phyloP scores from a whole-genome alignment of 371 early-diverging fungal genomes.

The Chytridium lagenaria region DNA sequence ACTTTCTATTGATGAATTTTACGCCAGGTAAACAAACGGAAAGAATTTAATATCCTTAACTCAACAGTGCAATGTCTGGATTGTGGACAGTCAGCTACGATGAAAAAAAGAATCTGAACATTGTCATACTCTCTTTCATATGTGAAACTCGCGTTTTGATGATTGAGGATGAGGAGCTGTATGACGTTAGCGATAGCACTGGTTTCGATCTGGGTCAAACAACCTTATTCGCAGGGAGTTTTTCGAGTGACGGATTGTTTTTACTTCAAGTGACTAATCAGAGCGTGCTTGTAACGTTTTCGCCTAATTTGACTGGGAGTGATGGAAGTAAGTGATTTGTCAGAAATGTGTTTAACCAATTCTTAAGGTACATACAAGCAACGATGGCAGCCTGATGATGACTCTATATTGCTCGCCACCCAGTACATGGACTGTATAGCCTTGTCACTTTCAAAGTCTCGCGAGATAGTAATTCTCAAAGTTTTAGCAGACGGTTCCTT shows the following conservation, averaged over 20 bases:
- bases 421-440: background rate
- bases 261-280: conserved; percentile 23
- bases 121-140: conserved; percentile 32
- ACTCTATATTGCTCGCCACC: background rate
- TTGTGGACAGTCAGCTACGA: background rate
- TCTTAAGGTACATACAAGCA: background rate
- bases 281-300: conserved; percentile 27
- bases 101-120: conserved; percentile 19
- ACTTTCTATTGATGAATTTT: conserved; percentile 6
- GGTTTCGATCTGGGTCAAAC: conserved; percentile 22
- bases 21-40: conserved; percentile 12
- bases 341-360: background rate
- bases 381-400: background rate
- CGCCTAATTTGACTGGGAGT: background rate
- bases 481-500: background rate
- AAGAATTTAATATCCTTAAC: background rate
- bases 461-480: conserved; percentile 12
- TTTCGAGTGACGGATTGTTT: conserved; percentile 5
- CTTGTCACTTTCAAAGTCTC: background rate
- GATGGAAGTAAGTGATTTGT: background rate
- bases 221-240: conserved; percentile 2
- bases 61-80: background rate
- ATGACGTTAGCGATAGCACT: conserved; percentile 23
- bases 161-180: conserved; percentile 22
- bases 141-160: conserved; percentile 29